Conservation (phyloP, 2,329 filamentous ascomycete genomes). For the Pyrenochaeta sp. region DNA sequence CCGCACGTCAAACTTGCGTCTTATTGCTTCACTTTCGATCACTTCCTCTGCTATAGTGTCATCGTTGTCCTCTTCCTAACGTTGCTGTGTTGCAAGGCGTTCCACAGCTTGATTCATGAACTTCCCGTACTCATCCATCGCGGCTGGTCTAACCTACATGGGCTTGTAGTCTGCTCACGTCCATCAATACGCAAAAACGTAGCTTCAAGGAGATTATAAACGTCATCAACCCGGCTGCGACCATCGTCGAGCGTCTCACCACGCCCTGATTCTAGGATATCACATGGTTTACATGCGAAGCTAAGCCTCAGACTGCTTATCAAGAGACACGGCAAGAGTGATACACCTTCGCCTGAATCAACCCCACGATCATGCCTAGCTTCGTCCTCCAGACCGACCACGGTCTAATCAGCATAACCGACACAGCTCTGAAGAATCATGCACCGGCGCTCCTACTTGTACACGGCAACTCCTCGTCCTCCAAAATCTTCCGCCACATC, state of each 20-base stretch:
- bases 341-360: neutral
- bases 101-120: neutral
- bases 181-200: neutral
- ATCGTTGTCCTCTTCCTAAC: neutral
- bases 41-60: neutral
- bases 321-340: neutral
- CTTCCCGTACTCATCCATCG: too few relatives aligned
- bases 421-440: conserved; percentile 26
- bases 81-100: neutral
- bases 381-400: conserved; percentile 31
- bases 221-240: too few relatives aligned
- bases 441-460: conserved; percentile 39
- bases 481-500: conserved; percentile 39
- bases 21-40: neutral
- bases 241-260: too few relatives aligned
- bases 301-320: too few relatives aligned
- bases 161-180: neutral
- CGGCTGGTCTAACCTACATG: neutral
- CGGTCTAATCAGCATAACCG: conserved; percentile 32
- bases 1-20: conserved; percentile 6
- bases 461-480: conserved; percentile 43
- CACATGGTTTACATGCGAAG: too few relatives aligned
- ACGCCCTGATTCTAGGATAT: too few relatives aligned
- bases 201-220: neutral
- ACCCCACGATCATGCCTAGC: conserved; percentile 13